These are phyloP conservation scores for Heracleum sosnowskyi DNA, from an alignment of 129 eudicot genomes.

Conservation along the genomic window DNA sequence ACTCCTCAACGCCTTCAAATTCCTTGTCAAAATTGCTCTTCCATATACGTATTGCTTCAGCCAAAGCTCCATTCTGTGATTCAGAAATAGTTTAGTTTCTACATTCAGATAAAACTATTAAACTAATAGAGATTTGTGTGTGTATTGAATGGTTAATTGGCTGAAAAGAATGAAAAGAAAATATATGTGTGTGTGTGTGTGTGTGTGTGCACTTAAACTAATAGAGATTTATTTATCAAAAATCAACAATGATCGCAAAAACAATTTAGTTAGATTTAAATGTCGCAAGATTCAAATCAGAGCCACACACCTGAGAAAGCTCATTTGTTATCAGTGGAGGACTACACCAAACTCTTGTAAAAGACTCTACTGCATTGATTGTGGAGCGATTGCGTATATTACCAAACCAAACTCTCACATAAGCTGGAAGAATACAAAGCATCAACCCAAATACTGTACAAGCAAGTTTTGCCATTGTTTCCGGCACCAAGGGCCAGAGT, in stretches of 20 bases:
- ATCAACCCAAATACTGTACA: slow-evolving; percentile 82
- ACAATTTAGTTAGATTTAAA: neutral
- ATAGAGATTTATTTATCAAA: neutral
- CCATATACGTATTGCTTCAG: slow-evolving; percentile 96
- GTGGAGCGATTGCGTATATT: slow-evolving; percentile 72
- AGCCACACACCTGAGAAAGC: slow-evolving; percentile 68
- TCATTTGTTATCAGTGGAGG: slow-evolving; percentile 77
- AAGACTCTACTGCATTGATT: slow-evolving; percentile 66
- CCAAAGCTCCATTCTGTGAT: slow-evolving; percentile 82
- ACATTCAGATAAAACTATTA: neutral
- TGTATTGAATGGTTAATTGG: too few species aligned
- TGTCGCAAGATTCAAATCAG: neutral
- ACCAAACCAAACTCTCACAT: slow-evolving; percentile 88
- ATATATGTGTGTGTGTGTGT: too few species aligned
- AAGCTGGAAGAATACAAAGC: slow-evolving; percentile 91
- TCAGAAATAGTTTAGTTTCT: slow-evolving; percentile 1
- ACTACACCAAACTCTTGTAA: slow-evolving; percentile 87
- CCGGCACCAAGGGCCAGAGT: slow-evolving; percentile 73
- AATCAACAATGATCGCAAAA: neutral
- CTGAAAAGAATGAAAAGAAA: too few species aligned
- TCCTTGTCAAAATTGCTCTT: slow-evolving; percentile 92
- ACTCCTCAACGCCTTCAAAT: slow-evolving; percentile 97
- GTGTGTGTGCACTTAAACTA: too few species aligned
- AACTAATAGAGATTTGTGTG: too few species aligned
- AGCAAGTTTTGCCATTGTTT: slow-evolving; percentile 68